Percentiles rank a stretch among this genome's conserved stretches.
Conservation (phyloP, 495 filamentous ascomycete species). For the Aspergillus bertholletiae region DNA sequence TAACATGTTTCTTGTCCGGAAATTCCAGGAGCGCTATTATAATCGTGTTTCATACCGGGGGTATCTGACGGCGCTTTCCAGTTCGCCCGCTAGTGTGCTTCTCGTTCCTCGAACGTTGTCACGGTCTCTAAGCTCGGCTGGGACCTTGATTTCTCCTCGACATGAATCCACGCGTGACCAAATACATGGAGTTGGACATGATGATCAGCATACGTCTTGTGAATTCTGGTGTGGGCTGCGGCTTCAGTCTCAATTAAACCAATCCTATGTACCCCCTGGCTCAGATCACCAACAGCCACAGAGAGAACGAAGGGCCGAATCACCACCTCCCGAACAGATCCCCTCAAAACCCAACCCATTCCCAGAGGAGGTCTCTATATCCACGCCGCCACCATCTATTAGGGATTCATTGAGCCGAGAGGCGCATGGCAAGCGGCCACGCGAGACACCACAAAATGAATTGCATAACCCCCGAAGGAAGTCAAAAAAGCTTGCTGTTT, state of each 20-base stretch:
- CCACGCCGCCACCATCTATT: background rate
- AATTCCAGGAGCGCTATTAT: constrained; percentile 9
- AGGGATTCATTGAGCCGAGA: background rate
- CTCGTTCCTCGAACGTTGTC: background rate
- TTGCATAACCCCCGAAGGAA: constrained; percentile 3
- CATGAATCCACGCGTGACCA: background rate
- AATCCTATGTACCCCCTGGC: background rate
- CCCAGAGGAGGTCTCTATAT: background rate
- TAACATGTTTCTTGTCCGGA: background rate
- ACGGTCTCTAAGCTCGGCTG: constrained; percentile 3
- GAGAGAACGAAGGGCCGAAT: background rate
- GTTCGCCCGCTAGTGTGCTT: background rate
- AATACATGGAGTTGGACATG: background rate
- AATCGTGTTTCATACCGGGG: constrained; percentile 9
- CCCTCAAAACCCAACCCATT: no score
- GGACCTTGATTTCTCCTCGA: background rate
- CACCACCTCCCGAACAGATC: background rate
- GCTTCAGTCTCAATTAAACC: constrained; percentile 14
- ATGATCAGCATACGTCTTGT: constrained; percentile 2
- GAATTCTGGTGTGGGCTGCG: constrained; percentile 15
- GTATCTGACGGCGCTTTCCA: background rate
- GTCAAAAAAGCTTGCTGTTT: background rate
- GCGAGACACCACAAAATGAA: background rate
- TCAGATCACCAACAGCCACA: background rate
- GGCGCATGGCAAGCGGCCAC: background rate